phyloP scores from a whole-genome alignment of 495 filamentous ascomycete genomes.

The Podospora anserina region DNA sequence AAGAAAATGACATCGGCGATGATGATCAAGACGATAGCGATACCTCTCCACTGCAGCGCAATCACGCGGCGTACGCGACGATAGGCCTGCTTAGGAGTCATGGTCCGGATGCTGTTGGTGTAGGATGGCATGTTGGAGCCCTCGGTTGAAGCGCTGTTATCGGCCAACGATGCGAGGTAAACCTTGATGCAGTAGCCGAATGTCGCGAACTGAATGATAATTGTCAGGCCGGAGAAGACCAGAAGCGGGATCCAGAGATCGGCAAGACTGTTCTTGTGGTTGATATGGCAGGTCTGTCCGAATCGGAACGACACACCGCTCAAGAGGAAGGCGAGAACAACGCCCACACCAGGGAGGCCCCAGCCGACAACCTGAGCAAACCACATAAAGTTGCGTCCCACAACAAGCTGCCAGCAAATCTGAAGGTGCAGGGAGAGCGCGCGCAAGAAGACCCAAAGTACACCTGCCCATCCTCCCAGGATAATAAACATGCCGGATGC shows the following conservation, averaged over 20 bases:
- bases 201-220: conserved; percentile 77
- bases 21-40: conserved; percentile 81
- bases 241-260: conserved; percentile 92
- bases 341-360: conserved; percentile 71
- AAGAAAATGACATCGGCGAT: conserved; percentile 89
- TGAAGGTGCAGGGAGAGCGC: conserved; percentile 92
- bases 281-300: conserved; percentile 88
- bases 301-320: conserved; percentile 95
- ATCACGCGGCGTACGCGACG: conserved; percentile 79
- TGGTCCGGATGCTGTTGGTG: conserved; percentile 71
- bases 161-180: conserved; percentile 80
- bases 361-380: conserved; percentile 75
- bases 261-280: conserved; percentile 70
- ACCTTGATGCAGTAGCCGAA: conserved; percentile 94
- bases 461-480: conserved; percentile 75
- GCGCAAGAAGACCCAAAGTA: conserved; percentile 87
- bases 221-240: conserved; percentile 69
- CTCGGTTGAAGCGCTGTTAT: conserved; percentile 63
- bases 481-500: conserved; percentile 83
- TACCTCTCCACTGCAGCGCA: conserved; percentile 91
- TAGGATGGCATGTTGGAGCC: conserved; percentile 76
- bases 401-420: conserved; percentile 93
- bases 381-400: conserved; percentile 89
- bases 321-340: conserved; percentile 69
- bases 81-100: conserved; percentile 85